Evolutionary conservation across 768 basidiomycete genomes (phyloP).

Genomic region (Pisolithus tinctorius): DNA sequence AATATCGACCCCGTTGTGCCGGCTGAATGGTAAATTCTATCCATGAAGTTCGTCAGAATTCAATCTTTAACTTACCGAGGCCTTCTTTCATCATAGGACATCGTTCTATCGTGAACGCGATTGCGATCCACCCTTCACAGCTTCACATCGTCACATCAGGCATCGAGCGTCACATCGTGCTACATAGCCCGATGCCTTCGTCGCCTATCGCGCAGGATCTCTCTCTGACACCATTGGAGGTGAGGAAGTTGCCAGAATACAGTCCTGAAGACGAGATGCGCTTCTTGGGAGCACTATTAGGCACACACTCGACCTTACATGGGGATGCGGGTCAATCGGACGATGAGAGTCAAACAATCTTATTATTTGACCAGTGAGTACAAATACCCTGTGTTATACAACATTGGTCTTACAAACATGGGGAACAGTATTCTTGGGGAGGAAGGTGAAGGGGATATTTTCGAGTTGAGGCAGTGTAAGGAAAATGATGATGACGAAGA

Average conservation of each 20-base stretch:
- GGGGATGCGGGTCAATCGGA: conserved; percentile 22
- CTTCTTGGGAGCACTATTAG: conserved; percentile 33
- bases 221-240: conserved; percentile 37
- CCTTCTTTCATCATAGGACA: conserved; percentile 41
- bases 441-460: conserved; percentile 55
- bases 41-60: neutral
- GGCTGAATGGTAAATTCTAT: conserved; percentile 43
- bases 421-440: conserved; percentile 46
- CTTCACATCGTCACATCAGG: conserved; percentile 65
- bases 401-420: conserved; percentile 5
- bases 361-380: conserved; percentile 67
- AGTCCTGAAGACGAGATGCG: conserved; percentile 28
- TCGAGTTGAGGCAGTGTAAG: conserved; percentile 37
- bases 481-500: conserved; percentile 22
- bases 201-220: conserved; percentile 46
- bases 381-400: conserved; percentile 1
- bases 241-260: conserved; percentile 38
- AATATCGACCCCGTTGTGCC: conserved; percentile 55
- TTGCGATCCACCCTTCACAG: conserved; percentile 64
- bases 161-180: conserved; percentile 59
- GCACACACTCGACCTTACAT: conserved; percentile 21
- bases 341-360: conserved; percentile 47
- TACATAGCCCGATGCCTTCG: conserved; percentile 61
- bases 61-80: neutral
- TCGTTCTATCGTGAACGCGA: conserved; percentile 70